Evolutionary conservation across 192 early-diverging fungal species (phyloP).

Genomic region (Backusella luteola): DNA sequence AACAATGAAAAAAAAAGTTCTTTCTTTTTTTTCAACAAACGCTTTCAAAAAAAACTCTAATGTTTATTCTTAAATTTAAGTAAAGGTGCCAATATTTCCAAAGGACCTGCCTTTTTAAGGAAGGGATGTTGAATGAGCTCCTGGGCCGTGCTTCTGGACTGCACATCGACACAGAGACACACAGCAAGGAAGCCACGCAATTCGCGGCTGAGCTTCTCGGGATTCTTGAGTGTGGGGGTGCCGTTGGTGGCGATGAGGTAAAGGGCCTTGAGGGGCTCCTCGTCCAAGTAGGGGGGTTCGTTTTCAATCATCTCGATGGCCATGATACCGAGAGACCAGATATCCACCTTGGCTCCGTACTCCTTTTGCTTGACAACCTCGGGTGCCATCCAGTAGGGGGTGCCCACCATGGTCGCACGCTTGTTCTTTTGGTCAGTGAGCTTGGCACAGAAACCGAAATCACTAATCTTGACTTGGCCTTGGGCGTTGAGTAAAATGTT

Average conservation of each 20-base stretch:
- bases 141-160: constrained; percentile 73
- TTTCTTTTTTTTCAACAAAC: background rate
- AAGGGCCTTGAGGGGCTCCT: constrained; percentile 92
- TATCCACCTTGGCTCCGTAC: constrained; percentile 78
- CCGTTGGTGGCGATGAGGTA: constrained; percentile 97
- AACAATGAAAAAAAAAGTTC: background rate
- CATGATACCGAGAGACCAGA: constrained; percentile 97
- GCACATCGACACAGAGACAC: constrained; percentile 85
- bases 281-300: constrained; percentile 94
- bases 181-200: constrained; percentile 88
- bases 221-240: constrained; percentile 87
- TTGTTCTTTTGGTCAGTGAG: constrained; percentile 81
- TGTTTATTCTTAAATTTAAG: constrained; percentile 55
- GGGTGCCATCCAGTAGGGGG: constrained; percentile 89
- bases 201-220: constrained; percentile 73
- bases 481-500: constrained; percentile 81
- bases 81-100: constrained; percentile 60
- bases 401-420: constrained; percentile 86
- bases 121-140: constrained; percentile 85
- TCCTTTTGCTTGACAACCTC: constrained; percentile 83
- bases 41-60: constrained; percentile 14
- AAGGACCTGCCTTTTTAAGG: constrained; percentile 62
- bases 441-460: constrained; percentile 96
- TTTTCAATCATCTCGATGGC: constrained; percentile 97
- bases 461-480: constrained; percentile 86